phyloP scores from a whole-genome alignment of 2,329 filamentous ascomycete species.

The Xylaria sp. region DNA sequence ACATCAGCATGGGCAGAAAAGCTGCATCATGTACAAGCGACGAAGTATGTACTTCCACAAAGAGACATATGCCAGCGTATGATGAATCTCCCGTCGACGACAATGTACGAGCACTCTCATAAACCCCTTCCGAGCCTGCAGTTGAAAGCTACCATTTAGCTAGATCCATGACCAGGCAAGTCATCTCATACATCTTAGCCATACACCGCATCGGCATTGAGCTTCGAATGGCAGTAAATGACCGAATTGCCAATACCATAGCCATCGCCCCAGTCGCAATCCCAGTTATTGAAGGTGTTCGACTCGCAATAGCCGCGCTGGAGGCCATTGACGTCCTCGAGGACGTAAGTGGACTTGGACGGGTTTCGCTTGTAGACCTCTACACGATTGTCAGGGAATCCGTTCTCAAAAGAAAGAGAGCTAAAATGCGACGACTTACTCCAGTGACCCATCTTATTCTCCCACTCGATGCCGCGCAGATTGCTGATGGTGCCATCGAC shows the following conservation, averaged over 20 bases:
- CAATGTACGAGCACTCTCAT: no score
- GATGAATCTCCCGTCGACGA: no score
- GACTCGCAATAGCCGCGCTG: neutral
- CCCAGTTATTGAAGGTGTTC: neutral
- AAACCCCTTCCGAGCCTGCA: no score
- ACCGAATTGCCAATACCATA: neutral
- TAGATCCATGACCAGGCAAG: neutral
- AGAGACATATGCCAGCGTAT: no score
- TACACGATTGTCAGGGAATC: neutral
- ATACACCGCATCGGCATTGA: neutral
- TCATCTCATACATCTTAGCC: neutral
- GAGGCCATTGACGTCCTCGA: neutral
- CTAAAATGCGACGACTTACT: neutral
- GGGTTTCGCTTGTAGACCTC: neutral
- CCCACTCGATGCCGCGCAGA: neutral
- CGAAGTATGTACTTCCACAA: no score
- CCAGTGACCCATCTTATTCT: neutral
- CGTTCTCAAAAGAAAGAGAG: neutral
- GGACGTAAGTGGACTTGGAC: neutral
- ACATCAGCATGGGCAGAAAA: no score
- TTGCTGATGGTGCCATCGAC: neutral
- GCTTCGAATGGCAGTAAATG: neutral
- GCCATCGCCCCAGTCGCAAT: neutral
- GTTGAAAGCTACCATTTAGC: no score
- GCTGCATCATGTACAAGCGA: no score